Evolutionary conservation across 176 grass and related monocot species (phyloP), one percentile per base, ranked within the genome.

Genomic region (Hsuehochloa calcarea): DNA sequence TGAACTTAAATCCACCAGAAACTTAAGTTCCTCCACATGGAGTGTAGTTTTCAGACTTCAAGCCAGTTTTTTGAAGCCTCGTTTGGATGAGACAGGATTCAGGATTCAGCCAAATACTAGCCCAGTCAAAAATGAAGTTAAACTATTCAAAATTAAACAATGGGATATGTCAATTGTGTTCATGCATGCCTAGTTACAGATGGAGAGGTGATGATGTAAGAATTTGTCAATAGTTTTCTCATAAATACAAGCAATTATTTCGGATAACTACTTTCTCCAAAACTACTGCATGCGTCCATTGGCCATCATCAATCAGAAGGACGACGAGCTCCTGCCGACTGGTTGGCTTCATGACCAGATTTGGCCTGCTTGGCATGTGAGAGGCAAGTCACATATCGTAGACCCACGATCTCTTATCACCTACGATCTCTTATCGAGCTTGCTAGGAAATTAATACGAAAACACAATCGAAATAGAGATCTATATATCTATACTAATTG

Each of bases 331-430:
- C 77, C 27, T 65, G 60, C 16, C 60, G n/a, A 22, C 77, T 50
- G 60, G 60, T 47, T 79, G 15, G 77, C 26, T 65, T 16, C 31
- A 16, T 64, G 76, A 27, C 16, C 56, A 61, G 23, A 39, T 58
- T 45, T 45, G 56, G 8, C 75, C 39, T 64, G 40, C 59, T 66
- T 47, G 77, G 43, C 77, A 79, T 65, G 60, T 65, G 77, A 44
- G 76, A 25, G 16, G 75, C 75, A 77, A 62, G 73, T 8, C 51
- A 39, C 39, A 51, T 16, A 55, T 37, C 7, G 51, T 55, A 20
- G n/a, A n/a, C n/a, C n/a, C n/a, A n/a, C n/a, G n/a, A n/a, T n/a
- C n/a, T n/a, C n/a, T n/a, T n/a, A n/a, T n/a, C n/a, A n/a, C n/a
- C n/a, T n/a, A n/a, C n/a, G n/a, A n/a, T n/a, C n/a, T n/a, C n/a